Evolutionary conservation across 352 stramenopile species (phyloP).

Genomic region (Phytopythium aichiense): DNA sequence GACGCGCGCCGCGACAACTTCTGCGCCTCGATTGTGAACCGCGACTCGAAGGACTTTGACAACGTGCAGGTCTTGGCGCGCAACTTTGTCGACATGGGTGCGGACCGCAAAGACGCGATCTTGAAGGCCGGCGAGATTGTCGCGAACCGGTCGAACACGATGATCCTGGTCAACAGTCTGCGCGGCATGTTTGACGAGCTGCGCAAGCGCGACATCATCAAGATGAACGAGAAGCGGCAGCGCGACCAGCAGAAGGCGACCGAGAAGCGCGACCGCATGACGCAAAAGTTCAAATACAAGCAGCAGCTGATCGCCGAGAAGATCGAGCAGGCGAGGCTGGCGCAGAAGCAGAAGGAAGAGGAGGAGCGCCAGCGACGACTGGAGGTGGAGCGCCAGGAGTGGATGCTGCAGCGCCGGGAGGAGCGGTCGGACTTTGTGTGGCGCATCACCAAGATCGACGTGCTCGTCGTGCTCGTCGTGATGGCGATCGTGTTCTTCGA

Average conservation of each 20-base stretch:
- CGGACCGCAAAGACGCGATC: conserved; percentile 57
- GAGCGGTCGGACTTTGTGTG: conserved; percentile 47
- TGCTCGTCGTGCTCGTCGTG: conserved; percentile 69
- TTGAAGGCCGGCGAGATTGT: conserved; percentile 77
- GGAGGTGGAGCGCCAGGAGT: conserved; percentile 30
- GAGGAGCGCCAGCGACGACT: conserved; percentile 31
- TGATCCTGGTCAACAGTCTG: conserved; percentile 62
- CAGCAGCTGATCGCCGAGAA: conserved; percentile 63
- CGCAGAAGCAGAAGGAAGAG: conserved; percentile 45
- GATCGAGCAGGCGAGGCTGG: conserved; percentile 46
- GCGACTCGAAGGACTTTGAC: conserved; percentile 50
- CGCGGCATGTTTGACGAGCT: conserved; percentile 68
- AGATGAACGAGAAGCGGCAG: conserved; percentile 66
- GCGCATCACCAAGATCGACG: conserved; percentile 62
- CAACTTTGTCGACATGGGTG: conserved; percentile 63
- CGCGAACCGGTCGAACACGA: conserved; percentile 77
- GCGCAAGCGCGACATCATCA: conserved; percentile 66
- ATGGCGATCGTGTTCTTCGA: conserved; percentile 79
- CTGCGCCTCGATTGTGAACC: conserved; percentile 50
- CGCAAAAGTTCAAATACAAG: conserved; percentile 63
- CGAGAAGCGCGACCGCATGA: conserved; percentile 57
- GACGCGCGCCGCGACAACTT: conserved; percentile 60
- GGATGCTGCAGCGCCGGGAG: conserved; percentile 23
- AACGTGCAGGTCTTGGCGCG: conserved; percentile 58
- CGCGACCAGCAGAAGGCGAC: conserved; percentile 53